Evolutionary conservation across 257 asterid genomes (phyloP).

Genomic region (Penstemon newberryi): DNA sequence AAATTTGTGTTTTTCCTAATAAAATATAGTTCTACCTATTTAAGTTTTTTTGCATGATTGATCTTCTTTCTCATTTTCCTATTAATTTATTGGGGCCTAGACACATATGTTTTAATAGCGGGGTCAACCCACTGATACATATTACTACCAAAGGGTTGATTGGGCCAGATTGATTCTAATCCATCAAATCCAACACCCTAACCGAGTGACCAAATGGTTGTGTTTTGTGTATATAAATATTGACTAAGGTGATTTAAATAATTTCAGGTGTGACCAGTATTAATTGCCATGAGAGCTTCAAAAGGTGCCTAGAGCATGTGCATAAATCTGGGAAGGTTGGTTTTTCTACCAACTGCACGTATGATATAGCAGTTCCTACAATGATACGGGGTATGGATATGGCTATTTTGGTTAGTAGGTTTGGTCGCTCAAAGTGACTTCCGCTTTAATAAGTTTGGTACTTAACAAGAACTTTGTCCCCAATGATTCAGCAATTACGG

Average conservation of each 20-base stretch:
- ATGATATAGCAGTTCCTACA: slow-evolving; percentile 76
- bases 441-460: slow-evolving; percentile 48
- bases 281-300: slow-evolving; percentile 86
- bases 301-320: slow-evolving; percentile 72
- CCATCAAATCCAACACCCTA: no score
- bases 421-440: slow-evolving; percentile 45
- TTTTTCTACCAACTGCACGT: slow-evolving; percentile 65
- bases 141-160: no score
- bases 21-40: no score
- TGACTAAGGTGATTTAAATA: background rate
- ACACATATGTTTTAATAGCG: no score
- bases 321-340: slow-evolving; percentile 79
- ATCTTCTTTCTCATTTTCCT: no score
- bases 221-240: slow-evolving; percentile 2
- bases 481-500: background rate
- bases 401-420: slow-evolving; percentile 77
- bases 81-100: no score
- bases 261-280: slow-evolving; percentile 64
- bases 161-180: no score
- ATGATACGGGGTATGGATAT: slow-evolving; percentile 87
- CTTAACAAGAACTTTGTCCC: background rate
- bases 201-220: no score
- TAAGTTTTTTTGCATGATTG: no score
- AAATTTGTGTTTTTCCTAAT: no score
- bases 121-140: no score